Evolutionary conservation across 2,329 filamentous ascomycete species (phyloP), one percentile per base, ranked within the genome.

Genomic region (Exophiala spinifera): DNA sequence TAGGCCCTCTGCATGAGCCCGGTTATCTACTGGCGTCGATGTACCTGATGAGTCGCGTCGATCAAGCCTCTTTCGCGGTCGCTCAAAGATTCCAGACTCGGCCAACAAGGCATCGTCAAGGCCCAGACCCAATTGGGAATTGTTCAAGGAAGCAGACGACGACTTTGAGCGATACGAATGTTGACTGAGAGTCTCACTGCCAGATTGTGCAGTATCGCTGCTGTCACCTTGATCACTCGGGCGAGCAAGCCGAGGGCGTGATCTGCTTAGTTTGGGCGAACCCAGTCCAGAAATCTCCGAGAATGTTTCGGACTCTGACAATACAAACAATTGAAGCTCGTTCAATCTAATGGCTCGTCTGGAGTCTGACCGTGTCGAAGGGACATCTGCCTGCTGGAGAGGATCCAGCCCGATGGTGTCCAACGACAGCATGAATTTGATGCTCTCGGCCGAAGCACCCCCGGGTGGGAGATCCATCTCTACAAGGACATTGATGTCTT

Each of bases 401-500:
- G 54, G 43, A 19, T 55, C 56, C 19, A 63, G 44, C 11, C 28
- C 39, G 4, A 62, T 51, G n/a, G 34, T 55, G 13, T 47, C 60
- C 4, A 61, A 48, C 3, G 48, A 49, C 3, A 62, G 45, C 51
- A 62, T 55, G 31, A 62, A 56, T 50, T 62, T 61, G 11, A 54
- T 49, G n/a, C 44, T 51, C 17, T 61, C 60, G n/a, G 34, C 37
- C 13, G 52, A 25, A n/a, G 46, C n/a, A n/a, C 28, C 49, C 10
- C 34, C 51, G 15, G 40, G 25, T 15, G 56, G 55, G 13, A 53
- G 46, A 17, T 57, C 53, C 48, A 56, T 47, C 42, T 61, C 53
- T 25, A 61, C 34, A 46, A 59, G 42, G 21, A 56, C 54, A 36
- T 53, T 60, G 44, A 85, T 72, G 58, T 82, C 72, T 43, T 71